Evolutionary conservation across 73 alveolate genomes (phyloP).

Genomic region (Paramecium sonneborni): DNA sequence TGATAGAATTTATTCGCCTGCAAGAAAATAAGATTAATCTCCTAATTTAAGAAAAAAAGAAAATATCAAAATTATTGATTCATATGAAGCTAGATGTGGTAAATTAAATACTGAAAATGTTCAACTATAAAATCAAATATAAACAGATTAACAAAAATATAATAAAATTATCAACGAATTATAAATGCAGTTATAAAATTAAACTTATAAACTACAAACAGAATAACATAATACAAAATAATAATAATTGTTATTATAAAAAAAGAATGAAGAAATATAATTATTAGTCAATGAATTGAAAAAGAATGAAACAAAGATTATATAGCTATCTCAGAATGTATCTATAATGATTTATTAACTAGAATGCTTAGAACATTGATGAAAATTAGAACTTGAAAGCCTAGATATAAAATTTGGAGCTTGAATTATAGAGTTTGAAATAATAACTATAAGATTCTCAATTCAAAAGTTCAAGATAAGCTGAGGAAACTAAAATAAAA

Average conservation of each 20-base stretch:
- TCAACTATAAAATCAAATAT: neutral
- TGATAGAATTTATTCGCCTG: neutral
- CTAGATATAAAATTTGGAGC: neutral
- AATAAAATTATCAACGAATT: neutral
- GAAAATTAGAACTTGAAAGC: neutral
- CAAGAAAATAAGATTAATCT: neutral
- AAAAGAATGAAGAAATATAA: neutral
- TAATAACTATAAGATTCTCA: neutral
- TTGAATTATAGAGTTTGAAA: neutral
- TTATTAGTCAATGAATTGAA: neutral
- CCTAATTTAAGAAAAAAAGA: neutral
- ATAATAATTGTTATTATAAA: neutral
- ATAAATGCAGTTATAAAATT: neutral
- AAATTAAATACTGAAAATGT: neutral
- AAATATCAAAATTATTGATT: neutral
- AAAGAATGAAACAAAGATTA: neutral
- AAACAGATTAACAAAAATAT: neutral
- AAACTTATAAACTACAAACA: neutral
- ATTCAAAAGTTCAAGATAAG: neutral
- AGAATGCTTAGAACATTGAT: neutral
- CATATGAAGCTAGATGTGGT: neutral
- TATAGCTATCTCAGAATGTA: neutral
- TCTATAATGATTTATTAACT: neutral
- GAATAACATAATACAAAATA: neutral
- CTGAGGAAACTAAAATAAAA: conserved; percentile 9